Evolutionary conservation across 139 green algal species (phyloP).

Genomic region (Pseudopediastrum boryanum): DNA sequence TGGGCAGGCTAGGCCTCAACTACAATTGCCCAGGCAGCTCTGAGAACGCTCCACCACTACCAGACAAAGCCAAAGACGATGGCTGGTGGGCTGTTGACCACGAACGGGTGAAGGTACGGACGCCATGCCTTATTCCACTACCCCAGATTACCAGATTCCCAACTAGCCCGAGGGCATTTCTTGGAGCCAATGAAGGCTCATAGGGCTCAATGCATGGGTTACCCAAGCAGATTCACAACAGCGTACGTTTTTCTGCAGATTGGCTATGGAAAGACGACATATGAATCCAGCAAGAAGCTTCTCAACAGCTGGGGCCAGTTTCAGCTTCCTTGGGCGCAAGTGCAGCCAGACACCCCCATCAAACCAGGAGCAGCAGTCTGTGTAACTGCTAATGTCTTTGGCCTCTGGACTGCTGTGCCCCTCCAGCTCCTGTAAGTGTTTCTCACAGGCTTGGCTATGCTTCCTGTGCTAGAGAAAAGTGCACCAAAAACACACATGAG

Average conservation of each 20-base stretch:
- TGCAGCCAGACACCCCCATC: conserved; percentile 42
- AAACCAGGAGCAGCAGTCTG: conserved; percentile 28
- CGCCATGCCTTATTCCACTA: neutral
- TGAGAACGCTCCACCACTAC: conserved; percentile 9
- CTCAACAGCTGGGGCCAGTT: conserved; percentile 59
- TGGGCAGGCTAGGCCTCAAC: conserved; percentile 29
- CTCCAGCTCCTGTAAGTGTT: conserved; percentile 50
- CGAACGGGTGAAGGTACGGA: conserved; percentile 27
- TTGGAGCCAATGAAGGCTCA: too few species aligned
- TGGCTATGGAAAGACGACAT: conserved; percentile 47
- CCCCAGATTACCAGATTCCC: neutral
- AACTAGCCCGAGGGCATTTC: neutral
- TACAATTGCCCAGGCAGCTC: conserved; percentile 22
- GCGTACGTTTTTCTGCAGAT: conserved; percentile 37
- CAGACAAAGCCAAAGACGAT: neutral
- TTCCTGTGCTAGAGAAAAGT: too few species aligned
- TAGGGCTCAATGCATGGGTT: neutral
- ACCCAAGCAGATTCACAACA: neutral
- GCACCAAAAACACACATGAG: neutral
- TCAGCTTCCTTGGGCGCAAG: conserved; percentile 59
- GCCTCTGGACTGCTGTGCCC: conserved; percentile 56
- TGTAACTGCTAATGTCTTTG: conserved; percentile 54
- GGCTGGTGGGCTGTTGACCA: conserved; percentile 39
- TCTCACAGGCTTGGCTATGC: too few species aligned
- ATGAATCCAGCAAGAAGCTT: conserved; percentile 26